Conservation (phyloP, 2,329 filamentous ascomycete genomes). For the Beauveria sp. region DNA sequence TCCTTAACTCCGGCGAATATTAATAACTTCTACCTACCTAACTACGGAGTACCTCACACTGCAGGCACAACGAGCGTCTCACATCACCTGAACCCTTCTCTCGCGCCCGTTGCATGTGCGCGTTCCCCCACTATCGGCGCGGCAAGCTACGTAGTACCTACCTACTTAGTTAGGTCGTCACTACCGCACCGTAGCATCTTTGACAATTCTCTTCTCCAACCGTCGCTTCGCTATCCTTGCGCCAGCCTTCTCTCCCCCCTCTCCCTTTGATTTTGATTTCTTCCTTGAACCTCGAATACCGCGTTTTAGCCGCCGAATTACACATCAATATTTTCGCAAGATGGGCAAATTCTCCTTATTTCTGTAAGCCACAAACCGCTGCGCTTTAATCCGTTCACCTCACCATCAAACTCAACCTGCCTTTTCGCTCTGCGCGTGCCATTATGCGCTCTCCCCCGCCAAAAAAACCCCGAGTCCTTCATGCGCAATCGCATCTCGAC, state of each 20-base stretch:
- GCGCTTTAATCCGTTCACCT: not conserved
- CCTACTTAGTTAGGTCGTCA: not conserved
- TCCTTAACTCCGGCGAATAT: no score
- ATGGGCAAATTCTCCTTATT: slow-evolving; percentile 9
- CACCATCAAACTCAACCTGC: not conserved
- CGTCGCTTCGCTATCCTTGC: not conserved
- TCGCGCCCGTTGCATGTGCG: not conserved
- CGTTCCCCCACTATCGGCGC: not conserved
- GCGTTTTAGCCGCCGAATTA: not conserved
- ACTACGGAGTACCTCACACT: no score
- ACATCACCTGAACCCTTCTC: no score
- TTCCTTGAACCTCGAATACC: not conserved
- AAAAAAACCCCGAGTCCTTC: not conserved
- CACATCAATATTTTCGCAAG: not conserved
- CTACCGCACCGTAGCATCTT: not conserved
- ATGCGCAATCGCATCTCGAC: not conserved
- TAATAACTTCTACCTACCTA: no score
- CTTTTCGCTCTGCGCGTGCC: not conserved
- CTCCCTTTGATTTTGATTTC: not conserved
- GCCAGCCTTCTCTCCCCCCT: not conserved
- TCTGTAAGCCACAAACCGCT: not conserved
- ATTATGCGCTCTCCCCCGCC: not conserved
- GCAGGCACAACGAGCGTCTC: no score
- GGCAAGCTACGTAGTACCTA: not conserved
- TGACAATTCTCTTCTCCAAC: not conserved